These are phyloP conservation scores for Paramecium biaurelia DNA, from an alignment of 73 alveolate species.

Conservation along the genomic window DNA sequence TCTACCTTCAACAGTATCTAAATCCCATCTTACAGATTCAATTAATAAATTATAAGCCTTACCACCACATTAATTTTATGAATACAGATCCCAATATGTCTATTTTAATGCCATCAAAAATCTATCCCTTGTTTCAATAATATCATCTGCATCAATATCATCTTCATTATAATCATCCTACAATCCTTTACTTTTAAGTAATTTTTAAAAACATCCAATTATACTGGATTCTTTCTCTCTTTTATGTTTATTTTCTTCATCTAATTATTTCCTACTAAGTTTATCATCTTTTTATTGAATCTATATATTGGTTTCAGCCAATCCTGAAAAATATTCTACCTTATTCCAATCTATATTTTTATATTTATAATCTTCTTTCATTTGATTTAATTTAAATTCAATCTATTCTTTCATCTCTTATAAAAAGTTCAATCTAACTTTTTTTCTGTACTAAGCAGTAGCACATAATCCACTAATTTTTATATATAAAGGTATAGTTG, in stretches of 20 bases:
- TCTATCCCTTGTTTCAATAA: constrained; percentile 72
- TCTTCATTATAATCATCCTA: background rate
- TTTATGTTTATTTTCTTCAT: constrained; percentile 52
- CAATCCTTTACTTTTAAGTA: constrained; percentile 6
- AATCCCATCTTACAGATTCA: constrained; percentile 64
- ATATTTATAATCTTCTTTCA: background rate
- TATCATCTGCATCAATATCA: constrained; percentile 61
- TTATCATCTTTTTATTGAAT: constrained; percentile 46
- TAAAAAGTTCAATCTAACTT: constrained; percentile 57
- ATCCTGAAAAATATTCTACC: background rate
- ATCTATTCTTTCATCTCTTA: constrained; percentile 60
- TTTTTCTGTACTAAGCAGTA: constrained; percentile 50
- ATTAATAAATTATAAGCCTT: constrained; percentile 40
- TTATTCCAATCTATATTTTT: constrained; percentile 30
- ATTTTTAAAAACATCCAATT: background rate
- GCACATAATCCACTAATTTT: constrained; percentile 44
- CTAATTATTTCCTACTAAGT: constrained; percentile 17
- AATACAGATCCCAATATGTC: constrained; percentile 63
- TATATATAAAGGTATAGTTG: constrained; percentile 26
- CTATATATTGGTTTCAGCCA: background rate
- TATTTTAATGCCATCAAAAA: constrained; percentile 70
- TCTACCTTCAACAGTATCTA: constrained; percentile 59
- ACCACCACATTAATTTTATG: constrained; percentile 57
- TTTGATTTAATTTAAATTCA: constrained; percentile 1
- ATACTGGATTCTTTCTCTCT: constrained; percentile 54